These are phyloP conservation scores for Agaricus sinodeliciosus DNA, from an alignment of 768 basidiomycete species.

Conservation along the genomic window DNA sequence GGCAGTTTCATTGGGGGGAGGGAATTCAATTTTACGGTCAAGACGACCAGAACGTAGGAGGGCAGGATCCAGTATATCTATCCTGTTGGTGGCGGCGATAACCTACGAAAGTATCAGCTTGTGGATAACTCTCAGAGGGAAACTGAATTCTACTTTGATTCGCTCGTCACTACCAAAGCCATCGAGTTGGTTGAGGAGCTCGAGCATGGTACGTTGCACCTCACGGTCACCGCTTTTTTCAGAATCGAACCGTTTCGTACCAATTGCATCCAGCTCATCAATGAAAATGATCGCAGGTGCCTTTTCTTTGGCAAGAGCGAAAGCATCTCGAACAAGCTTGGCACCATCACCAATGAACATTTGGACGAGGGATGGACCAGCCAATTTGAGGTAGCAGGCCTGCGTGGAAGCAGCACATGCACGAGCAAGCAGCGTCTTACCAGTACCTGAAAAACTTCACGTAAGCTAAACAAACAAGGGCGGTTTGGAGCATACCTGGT, in stretches of 20 bases:
- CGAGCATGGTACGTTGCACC: constrained; percentile 99
- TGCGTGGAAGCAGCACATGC: constrained; percentile 98
- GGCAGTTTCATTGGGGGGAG: constrained; percentile 93
- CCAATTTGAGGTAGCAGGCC: constrained; percentile 96
- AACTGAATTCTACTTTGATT: constrained; percentile 67
- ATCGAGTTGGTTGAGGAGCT: constrained; percentile 95
- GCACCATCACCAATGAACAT: constrained; percentile 99
- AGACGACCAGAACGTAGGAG: constrained; percentile 97
- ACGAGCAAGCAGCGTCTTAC: constrained; percentile 95
- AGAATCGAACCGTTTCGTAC: constrained; percentile 96
- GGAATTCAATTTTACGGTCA: constrained; percentile 98
- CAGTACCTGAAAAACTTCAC: constrained; percentile 51
- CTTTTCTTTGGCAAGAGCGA: constrained; percentile 97
- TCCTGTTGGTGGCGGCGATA: constrained; percentile 97
- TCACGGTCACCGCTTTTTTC: constrained; percentile 99
- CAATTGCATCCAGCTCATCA: constrained; percentile 97
- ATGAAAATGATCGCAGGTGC: constrained; percentile 99
- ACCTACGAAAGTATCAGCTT: constrained; percentile 46
- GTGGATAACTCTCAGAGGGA: not conserved
- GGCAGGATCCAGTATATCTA: constrained; percentile 97
- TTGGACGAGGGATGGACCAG: constrained; percentile 95
- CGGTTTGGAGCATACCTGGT: constrained; percentile 54
- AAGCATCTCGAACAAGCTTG: constrained; percentile 96
- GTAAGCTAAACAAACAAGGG: not conserved
- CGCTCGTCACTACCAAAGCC: constrained; percentile 96